Evolutionary conservation across 2,329 filamentous ascomycete species (phyloP).

Genomic region (Cladophialophora exuberans): DNA sequence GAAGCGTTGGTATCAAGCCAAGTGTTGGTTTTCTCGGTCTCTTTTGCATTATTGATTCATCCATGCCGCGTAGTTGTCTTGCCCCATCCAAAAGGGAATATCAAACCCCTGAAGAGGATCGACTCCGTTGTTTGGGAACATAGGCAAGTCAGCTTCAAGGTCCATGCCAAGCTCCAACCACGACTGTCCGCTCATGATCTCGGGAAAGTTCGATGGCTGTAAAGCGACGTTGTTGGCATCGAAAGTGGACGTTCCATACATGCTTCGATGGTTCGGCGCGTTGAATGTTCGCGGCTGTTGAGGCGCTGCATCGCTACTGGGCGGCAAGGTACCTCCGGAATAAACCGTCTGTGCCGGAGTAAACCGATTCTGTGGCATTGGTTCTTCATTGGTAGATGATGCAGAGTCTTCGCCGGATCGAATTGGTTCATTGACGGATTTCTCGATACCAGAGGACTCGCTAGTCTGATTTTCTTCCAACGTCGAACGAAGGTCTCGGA

Average conservation of each 20-base stretch:
- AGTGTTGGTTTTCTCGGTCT: too few relatives aligned
- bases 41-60: too few relatives aligned
- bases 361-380: not conserved
- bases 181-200: not conserved
- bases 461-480: slow-evolving; percentile 37
- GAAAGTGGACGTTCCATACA: not conserved
- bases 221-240: not conserved
- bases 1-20: too few relatives aligned
- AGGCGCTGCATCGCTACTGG: not conserved
- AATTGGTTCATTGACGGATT: slow-evolving; percentile 27
- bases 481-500: slow-evolving; percentile 26
- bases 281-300: not conserved
- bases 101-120: slow-evolving; percentile 23
- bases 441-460: too few relatives aligned
- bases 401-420: not conserved
- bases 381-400: not conserved
- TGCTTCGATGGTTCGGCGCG: not conserved
- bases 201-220: not conserved
- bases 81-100: slow-evolving; percentile 21
- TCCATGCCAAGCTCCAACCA: slow-evolving; percentile 12
- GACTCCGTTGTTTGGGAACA: slow-evolving; percentile 6
- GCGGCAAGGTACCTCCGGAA: not conserved
- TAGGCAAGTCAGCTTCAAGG: slow-evolving; percentile 9
- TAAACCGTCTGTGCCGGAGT: not conserved
- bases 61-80: slow-evolving; percentile 19